Conservation (phyloP, 1,139 yeast species). For the Yamadazyma membranifaciens region DNA sequence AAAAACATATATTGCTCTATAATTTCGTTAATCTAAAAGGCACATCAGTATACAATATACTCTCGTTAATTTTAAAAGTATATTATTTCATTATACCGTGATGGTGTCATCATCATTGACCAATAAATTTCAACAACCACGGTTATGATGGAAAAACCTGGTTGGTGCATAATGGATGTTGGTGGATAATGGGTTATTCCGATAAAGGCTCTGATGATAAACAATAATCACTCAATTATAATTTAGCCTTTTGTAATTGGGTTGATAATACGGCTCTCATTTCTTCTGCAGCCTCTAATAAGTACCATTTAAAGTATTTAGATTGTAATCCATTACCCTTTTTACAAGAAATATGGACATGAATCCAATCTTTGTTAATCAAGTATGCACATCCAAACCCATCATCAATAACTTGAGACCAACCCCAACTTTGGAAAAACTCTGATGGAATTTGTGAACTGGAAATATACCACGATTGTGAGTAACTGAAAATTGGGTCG, state of each 20-base stretch:
- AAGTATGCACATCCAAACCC: conserved; percentile 95
- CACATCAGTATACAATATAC: too few species aligned
- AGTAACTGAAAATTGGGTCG: conserved; percentile 75
- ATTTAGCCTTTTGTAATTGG: conserved; percentile 40
- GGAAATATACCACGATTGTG: conserved; percentile 82
- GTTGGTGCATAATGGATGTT: not conserved
- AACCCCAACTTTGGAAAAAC: conserved; percentile 90
- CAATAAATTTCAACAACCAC: not conserved
- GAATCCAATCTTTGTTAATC: conserved; percentile 82
- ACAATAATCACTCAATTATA: conserved; percentile 10
- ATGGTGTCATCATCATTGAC: too few species aligned
- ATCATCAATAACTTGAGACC: conserved; percentile 92
- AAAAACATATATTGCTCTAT: too few species aligned
- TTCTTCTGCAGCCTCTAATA: conserved; percentile 80
- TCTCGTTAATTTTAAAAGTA: too few species aligned
- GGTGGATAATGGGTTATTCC: too few species aligned
- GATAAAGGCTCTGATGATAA: too few species aligned
- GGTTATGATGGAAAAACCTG: not conserved
- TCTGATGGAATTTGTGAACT: conserved; percentile 91
- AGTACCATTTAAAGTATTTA: conserved; percentile 64
- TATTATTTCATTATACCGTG: too few species aligned
- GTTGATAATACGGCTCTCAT: conserved; percentile 63
- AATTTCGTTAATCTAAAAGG: too few species aligned
- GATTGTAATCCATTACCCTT: conserved; percentile 67
- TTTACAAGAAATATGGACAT: conserved; percentile 81